phyloP scores from a whole-genome alignment of 2,329 filamentous ascomycete species.

The Ascosphaera apis region DNA sequence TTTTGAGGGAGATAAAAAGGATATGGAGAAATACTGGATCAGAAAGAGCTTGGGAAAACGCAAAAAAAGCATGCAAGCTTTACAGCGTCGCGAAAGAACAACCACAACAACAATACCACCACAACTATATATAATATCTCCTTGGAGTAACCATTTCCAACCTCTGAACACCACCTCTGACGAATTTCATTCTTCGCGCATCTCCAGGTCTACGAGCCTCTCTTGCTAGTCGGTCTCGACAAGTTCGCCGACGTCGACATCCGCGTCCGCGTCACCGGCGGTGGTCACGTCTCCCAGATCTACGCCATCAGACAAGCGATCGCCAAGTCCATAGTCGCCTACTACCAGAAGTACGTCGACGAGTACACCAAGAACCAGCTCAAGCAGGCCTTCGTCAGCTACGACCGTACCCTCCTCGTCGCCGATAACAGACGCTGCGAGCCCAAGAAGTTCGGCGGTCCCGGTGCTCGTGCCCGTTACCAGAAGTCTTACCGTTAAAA shows the following conservation, averaged over 20 bases:
- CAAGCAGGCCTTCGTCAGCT: slow-evolving; percentile 89
- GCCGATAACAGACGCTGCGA: slow-evolving; percentile 98
- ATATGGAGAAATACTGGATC: background rate
- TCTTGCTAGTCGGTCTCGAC: slow-evolving; percentile 91
- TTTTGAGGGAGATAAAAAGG: background rate
- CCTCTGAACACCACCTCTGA: background rate
- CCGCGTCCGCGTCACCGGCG: slow-evolving; percentile 83
- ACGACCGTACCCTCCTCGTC: slow-evolving; percentile 91
- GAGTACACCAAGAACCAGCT: slow-evolving; percentile 99
- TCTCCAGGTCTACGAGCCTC: slow-evolving; percentile 77
- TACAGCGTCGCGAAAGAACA: too few relatives aligned
- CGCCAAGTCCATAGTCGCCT: slow-evolving; percentile 87
- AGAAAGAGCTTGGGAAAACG: slow-evolving; percentile 1
- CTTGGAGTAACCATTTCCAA: too few relatives aligned
- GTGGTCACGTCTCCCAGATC: slow-evolving; percentile 93
- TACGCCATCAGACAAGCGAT: slow-evolving; percentile 99
- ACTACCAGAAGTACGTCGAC: slow-evolving; percentile 99
- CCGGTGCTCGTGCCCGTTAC: slow-evolving; percentile 85
- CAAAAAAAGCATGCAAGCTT: slow-evolving; percentile 3
- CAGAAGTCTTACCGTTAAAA: slow-evolving; percentile 99
- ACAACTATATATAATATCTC: too few relatives aligned
- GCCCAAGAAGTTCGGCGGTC: slow-evolving; percentile 79
- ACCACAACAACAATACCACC: too few relatives aligned
- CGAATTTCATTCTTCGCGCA: slow-evolving; percentile 1
- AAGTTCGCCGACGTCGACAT: slow-evolving; percentile 96